Conservation (phyloP, 495 filamentous ascomycete genomes). For the Bryoglossum gracile region DNA sequence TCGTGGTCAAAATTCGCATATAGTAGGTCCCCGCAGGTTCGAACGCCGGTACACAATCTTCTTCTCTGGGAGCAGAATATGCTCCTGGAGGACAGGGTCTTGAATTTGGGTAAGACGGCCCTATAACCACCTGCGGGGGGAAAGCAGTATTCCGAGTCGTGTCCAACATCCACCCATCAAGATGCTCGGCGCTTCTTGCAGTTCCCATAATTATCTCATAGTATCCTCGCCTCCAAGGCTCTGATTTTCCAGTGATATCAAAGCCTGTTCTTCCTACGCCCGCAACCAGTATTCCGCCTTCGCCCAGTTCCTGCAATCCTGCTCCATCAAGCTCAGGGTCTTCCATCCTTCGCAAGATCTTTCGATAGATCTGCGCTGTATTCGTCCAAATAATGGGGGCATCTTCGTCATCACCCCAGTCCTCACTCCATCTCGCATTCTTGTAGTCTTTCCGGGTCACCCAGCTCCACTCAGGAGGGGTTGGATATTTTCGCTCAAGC, state of each 20-base stretch:
- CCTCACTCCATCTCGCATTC: conserved; percentile 49
- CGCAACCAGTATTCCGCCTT: conserved; percentile 47
- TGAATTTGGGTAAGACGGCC: conserved; percentile 76
- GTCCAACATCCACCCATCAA: conserved; percentile 71
- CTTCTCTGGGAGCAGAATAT: conserved; percentile 54
- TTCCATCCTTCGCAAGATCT: conserved; percentile 54
- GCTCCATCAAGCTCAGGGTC: conserved; percentile 59
- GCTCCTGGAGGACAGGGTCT: conserved; percentile 57
- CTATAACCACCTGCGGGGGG: conserved; percentile 61
- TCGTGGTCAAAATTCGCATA: conserved; percentile 66
- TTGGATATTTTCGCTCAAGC: conserved; percentile 66
- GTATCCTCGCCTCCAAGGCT: conserved; percentile 78
- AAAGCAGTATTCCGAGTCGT: conserved; percentile 56
- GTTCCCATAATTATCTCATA: conserved; percentile 69
- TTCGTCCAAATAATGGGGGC: conserved; percentile 55
- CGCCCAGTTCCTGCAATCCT: conserved; percentile 49
- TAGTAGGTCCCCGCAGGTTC: conserved; percentile 65
- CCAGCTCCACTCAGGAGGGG: conserved; percentile 68
- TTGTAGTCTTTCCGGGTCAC: conserved; percentile 52
- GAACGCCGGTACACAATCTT: conserved; percentile 59
- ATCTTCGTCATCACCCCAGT: conserved; percentile 39
- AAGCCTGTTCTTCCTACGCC: conserved; percentile 51
- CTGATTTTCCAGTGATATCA: conserved; percentile 66
- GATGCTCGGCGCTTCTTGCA: conserved; percentile 67
- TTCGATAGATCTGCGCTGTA: conserved; percentile 45